These are phyloP conservation scores for Pythium sp. DNA, from an alignment of 352 stramenopile species.

Conservation along the genomic window DNA sequence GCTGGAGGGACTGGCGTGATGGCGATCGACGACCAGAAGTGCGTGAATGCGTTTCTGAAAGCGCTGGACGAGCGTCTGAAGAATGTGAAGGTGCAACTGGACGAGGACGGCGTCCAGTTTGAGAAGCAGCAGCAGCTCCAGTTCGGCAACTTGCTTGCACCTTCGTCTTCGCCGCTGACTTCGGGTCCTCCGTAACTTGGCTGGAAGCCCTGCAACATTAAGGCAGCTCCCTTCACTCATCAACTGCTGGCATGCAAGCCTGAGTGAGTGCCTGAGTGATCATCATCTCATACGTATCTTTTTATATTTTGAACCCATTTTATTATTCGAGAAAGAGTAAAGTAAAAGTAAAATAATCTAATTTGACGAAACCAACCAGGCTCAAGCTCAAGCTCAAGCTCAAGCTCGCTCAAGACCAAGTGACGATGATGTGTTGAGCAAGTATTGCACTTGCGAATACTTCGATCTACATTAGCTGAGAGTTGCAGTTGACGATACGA, in stretches of 20 bases:
- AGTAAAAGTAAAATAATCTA: slow-evolving; percentile 18
- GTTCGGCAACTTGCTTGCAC: background rate
- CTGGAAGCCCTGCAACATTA: background rate
- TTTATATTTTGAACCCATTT: slow-evolving; percentile 6
- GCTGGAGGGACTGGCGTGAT: slow-evolving; percentile 13
- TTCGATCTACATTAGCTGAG: too few relatives aligned
- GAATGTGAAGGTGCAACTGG: slow-evolving; percentile 37
- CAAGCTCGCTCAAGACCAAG: too few relatives aligned
- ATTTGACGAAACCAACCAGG: too few relatives aligned
- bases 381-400: too few relatives aligned
- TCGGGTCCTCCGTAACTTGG: background rate
- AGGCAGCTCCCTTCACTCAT: too few relatives aligned
- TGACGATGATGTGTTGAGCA: too few relatives aligned
- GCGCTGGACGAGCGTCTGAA: slow-evolving; percentile 52
- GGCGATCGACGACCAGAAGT: slow-evolving; percentile 51
- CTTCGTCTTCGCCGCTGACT: background rate
- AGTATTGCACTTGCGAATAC: too few relatives aligned
- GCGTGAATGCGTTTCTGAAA: slow-evolving; percentile 42
- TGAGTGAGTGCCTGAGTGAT: too few relatives aligned
- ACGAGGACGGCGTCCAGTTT: slow-evolving; percentile 9
- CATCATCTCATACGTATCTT: too few relatives aligned
- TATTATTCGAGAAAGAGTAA: slow-evolving; percentile 8
- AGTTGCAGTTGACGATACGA: too few relatives aligned
- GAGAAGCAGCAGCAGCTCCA: slow-evolving; percentile 1
- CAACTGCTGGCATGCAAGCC: background rate